Base-by-base conservation (phyloP, 805 yeast genomes). In the Metschnikowia bowlesiae region DNA sequence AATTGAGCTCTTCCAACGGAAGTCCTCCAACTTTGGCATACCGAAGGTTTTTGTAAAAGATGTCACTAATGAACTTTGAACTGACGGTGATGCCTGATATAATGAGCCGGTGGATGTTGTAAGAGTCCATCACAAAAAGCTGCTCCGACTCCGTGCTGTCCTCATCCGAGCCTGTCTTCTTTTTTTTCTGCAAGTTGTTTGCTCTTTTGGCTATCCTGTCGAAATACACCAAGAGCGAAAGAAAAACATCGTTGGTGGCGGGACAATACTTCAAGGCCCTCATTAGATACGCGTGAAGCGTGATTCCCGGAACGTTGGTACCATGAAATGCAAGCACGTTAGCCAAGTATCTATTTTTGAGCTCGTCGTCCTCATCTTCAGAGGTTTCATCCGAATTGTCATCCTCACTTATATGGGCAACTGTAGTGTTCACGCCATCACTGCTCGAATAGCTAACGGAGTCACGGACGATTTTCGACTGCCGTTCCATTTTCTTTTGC, bases 241-340 rank as follows among this genome's bases (percentile, higher is more conserved):
- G 71, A 67, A 91, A 94, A 33, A 94, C 98, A 65, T 94, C 98
- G 68, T 92, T 92, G 2, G 99, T 91, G n/a, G 94, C 94, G 0
- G 99, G 98, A 67, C 99, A 94, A 70, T 94, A 94, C 68, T 92
- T 92, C 65, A 92, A 80, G 30, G 94, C 92, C 63, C 99, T 82
- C 39, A 89, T 80, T 52, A 94, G 76, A 65, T 94, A 94, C 18
- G 96, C 94, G 61, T 89, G 90, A 44, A 94, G 77, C 10, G 91
- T 82, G 48, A 94, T 94, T n/a, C 95, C 96, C 1, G 99, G 99
- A 8, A 94, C 85, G 63, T 92, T 95, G 51, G 96, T 84, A 14
- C 99, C 99, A 67, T 90, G 96, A 66, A 94, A 94, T 42, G 96
- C 94, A 50, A 92, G 71, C 4, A 92, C 88, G 53, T 82, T 83